These are phyloP conservation scores for Kingdonia uniflora DNA, from an alignment of 164 flowering plant species.

Conservation along the genomic window DNA sequence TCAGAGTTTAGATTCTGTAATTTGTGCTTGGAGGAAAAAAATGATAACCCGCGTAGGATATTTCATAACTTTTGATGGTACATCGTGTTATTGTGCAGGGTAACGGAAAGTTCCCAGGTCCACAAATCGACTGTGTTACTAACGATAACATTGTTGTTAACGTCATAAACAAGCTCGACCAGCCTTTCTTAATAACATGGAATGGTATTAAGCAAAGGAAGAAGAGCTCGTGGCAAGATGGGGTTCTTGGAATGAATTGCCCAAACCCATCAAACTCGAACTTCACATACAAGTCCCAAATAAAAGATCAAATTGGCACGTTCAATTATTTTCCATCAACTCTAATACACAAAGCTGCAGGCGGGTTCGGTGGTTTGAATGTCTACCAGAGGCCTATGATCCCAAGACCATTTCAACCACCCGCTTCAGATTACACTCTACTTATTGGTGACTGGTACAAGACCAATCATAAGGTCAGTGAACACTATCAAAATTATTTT, in stretches of 20 bases:
- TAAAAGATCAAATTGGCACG: constrained; percentile 37
- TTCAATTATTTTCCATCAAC: constrained; percentile 64
- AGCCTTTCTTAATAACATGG: constrained; percentile 3
- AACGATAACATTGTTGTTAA: constrained; percentile 1
- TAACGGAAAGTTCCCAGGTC: constrained; percentile 1
- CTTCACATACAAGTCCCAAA: constrained; percentile 59
- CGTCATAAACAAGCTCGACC: constrained; percentile 5
- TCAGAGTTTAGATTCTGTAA: too few species aligned
- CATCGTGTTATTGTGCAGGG: constrained; percentile 1
- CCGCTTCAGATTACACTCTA: neutral
- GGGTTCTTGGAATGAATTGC: constrained; percentile 79
- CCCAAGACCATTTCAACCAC: neutral
- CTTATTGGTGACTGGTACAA: constrained; percentile 6
- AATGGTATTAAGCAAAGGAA: constrained; percentile 4
- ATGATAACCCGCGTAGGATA: too few species aligned
- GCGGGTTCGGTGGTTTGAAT: constrained; percentile 3
- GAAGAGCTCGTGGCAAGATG: constrained; percentile 74
- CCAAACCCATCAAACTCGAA: constrained; percentile 69
- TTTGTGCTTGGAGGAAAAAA: too few species aligned
- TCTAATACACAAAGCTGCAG: constrained; percentile 31
- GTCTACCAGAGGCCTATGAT: constrained; percentile 2
- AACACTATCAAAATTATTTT: too few species aligned
- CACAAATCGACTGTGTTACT: constrained; percentile 4
- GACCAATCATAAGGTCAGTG: constrained; percentile 1
- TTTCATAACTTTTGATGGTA: neutral